These are phyloP conservation scores for Diplodia mutila DNA, from an alignment of 2,329 filamentous ascomycete species.

Conservation along the genomic window DNA sequence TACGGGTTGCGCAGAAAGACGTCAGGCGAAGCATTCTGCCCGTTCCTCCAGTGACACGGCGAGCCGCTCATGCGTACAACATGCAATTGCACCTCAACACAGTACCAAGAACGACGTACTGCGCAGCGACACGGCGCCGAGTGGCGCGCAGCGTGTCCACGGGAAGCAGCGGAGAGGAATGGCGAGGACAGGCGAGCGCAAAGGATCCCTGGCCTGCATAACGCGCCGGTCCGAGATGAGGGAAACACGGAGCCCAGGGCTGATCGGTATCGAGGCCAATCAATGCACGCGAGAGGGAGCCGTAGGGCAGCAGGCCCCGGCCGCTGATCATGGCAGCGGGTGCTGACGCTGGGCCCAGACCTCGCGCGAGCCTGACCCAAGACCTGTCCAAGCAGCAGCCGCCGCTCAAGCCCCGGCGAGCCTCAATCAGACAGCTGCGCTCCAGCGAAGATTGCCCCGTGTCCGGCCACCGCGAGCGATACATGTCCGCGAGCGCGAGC, in stretches of 20 bases:
- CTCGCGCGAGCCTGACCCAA: conserved; percentile 9
- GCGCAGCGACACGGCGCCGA: not conserved
- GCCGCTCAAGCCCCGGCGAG: not conserved
- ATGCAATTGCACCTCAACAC: too few species aligned
- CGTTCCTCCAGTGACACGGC: conserved; percentile 9
- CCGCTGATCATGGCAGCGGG: not conserved
- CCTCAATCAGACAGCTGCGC: conserved; percentile 16
- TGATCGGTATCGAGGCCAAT: not conserved
- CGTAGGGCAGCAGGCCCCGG: conserved; percentile 4
- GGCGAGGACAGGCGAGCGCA: not conserved
- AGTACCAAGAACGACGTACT: too few species aligned
- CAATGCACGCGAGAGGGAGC: not conserved
- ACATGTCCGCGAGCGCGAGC: not conserved
- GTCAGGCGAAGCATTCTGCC: conserved; percentile 1
- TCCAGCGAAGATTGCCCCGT: not conserved
- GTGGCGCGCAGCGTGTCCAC: conserved; percentile 7
- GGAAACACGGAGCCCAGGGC: conserved; percentile 17
- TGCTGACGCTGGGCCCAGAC: not conserved
- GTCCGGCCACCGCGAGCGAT: not conserved
- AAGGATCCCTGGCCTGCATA: not conserved
- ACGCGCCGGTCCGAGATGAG: not conserved
- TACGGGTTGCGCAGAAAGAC: not conserved
- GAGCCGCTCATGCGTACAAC: conserved; percentile 15
- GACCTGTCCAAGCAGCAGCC: conserved; percentile 16
- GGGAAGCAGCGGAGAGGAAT: not conserved